Evolutionary conservation across 2,329 filamentous ascomycete genomes (phyloP).

Genomic region (Aspergillus pseudonomiae): DNA sequence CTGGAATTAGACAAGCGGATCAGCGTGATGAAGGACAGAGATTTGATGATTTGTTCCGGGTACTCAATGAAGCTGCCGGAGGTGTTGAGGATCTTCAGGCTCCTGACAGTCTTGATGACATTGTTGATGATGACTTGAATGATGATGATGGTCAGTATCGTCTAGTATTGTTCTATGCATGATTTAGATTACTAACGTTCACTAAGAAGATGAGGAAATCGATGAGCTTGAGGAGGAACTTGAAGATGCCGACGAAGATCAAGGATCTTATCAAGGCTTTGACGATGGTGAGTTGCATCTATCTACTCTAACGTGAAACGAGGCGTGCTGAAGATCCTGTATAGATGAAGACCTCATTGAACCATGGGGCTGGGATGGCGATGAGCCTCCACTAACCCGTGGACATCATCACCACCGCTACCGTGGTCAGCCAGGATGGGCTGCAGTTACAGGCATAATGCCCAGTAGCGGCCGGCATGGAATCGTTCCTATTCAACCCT

Average conservation of each 20-base stretch:
- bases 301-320: background rate
- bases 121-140: slow-evolving; percentile 59
- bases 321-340: slow-evolving; percentile 32
- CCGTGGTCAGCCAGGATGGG: slow-evolving; percentile 64
- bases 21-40: slow-evolving; percentile 46
- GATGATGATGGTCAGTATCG: slow-evolving; percentile 57
- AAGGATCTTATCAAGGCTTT: slow-evolving; percentile 44
- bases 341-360: slow-evolving; percentile 43
- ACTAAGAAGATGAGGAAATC: slow-evolving; percentile 60
- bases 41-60: slow-evolving; percentile 51
- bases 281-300: slow-evolving; percentile 31
- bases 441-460: slow-evolving; percentile 61
- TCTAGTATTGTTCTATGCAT: background rate
- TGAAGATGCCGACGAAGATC: slow-evolving; percentile 49
- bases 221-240: slow-evolving; percentile 51
- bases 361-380: slow-evolving; percentile 55
- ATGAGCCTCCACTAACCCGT: slow-evolving; percentile 53
- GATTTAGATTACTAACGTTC: slow-evolving; percentile 28
- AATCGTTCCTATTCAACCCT: slow-evolving; percentile 44
- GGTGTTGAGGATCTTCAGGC: slow-evolving; percentile 46
- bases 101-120: slow-evolving; percentile 48
- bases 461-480: slow-evolving; percentile 51
- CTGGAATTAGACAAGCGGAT: slow-evolving; percentile 44
- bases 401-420: slow-evolving; percentile 57
- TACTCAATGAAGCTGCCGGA: slow-evolving; percentile 45